Evolutionary conservation across 805 yeast genomes (phyloP).

Genomic region (Blastobotrys terrestris): DNA sequence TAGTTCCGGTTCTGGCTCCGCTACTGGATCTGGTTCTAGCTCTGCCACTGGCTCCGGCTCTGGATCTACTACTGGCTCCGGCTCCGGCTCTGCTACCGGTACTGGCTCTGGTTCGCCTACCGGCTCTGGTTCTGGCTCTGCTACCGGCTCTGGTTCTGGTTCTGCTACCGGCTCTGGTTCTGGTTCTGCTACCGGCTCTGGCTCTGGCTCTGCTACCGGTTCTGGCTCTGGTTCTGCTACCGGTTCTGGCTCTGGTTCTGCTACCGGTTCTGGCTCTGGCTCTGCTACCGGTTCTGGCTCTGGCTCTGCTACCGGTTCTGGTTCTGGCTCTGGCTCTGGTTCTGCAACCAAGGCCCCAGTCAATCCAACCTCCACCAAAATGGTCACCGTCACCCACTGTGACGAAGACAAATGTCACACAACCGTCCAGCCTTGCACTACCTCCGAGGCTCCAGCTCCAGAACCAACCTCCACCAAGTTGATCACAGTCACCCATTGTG

Average conservation of each 20-base stretch:
- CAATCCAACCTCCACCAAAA: neutral
- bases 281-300: neutral
- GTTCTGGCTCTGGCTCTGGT: neutral
- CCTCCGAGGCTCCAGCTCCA: neutral
- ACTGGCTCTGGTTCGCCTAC: neutral
- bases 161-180: neutral
- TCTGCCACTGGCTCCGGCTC: neutral
- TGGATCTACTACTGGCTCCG: neutral
- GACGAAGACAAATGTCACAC: neutral
- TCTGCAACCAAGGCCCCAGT: too few relatives aligned
- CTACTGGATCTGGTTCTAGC: neutral
- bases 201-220: slow-evolving; percentile 6
- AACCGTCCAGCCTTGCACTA: neutral
- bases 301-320: neutral
- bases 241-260: neutral
- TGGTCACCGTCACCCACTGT: neutral
- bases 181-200: slow-evolving; percentile 1
- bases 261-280: neutral
- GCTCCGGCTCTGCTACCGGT: neutral
- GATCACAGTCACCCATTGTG: neutral
- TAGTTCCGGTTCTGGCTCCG: neutral
- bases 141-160: neutral
- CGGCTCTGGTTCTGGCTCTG: neutral
- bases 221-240: slow-evolving; percentile 5
- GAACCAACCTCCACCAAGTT: neutral